phyloP scores from a whole-genome alignment of 805 yeast species.

The Candida anglica region DNA sequence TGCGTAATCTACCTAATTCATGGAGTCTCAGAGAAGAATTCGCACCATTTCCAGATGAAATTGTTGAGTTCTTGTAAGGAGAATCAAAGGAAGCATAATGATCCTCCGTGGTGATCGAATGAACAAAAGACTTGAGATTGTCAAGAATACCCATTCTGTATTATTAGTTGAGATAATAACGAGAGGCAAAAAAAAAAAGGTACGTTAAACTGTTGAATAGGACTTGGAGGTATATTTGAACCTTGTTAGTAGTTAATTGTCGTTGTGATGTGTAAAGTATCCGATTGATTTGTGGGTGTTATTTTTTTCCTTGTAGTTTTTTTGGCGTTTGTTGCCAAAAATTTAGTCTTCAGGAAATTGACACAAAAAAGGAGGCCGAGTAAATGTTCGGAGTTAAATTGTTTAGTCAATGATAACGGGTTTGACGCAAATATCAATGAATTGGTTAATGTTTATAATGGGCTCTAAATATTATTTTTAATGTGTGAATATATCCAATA shows the following conservation, averaged over 20 bases:
- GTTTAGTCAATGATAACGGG: too few relatives aligned
- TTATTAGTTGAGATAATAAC: not conserved
- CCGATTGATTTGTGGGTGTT: not conserved
- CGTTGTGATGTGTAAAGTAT: not conserved
- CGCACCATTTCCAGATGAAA: slow-evolving; percentile 5
- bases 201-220: too few relatives aligned
- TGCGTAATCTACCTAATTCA: slow-evolving; percentile 26
- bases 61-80: slow-evolving; percentile 23
- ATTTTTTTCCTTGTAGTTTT: not conserved
- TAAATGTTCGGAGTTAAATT: not conserved
- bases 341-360: too few relatives aligned
- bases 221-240: not conserved
- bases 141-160: slow-evolving; percentile 33
- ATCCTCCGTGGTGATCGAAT: slow-evolving; percentile 55
- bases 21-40: slow-evolving; percentile 30
- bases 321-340: too few relatives aligned
- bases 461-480: too few relatives aligned
- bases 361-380: not conserved
- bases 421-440: too few relatives aligned
- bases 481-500: too few relatives aligned
- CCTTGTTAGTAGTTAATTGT: not conserved
- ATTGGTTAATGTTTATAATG: too few relatives aligned
- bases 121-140: slow-evolving; percentile 34
- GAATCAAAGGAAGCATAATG: slow-evolving; percentile 55
- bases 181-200: not conserved